Percentiles rank a stretch among this genome's conserved stretches.
Evolutionary conservation across 345 rosid species (phyloP).

Genomic region (Acer saccharum): DNA sequence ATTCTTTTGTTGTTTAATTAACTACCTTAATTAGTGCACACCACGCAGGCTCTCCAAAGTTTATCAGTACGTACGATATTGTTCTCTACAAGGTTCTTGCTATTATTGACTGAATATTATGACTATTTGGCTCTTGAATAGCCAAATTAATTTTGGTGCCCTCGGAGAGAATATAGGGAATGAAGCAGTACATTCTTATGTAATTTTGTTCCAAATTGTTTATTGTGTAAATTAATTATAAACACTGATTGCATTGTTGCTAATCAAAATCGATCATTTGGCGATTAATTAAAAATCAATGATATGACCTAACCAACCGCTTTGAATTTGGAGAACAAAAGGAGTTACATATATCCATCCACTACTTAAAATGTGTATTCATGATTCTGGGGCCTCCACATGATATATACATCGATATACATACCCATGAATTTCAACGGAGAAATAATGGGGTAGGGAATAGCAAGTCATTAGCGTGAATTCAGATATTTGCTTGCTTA

Average conservation of each 20-base stretch:
- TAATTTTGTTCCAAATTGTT: slow-evolving; percentile 11
- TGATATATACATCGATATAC: neutral
- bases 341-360: slow-evolving; percentile 13
- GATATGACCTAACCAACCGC: slow-evolving; percentile 12
- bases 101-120: no score
- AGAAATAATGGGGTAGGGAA: slow-evolving; percentile 17
- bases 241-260: neutral
- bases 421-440: slow-evolving; percentile 19
- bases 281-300: neutral
- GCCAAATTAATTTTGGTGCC: neutral
- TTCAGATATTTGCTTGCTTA: slow-evolving; percentile 1
- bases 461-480: slow-evolving; percentile 2
- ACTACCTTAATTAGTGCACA: neutral
- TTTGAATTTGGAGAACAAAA: slow-evolving; percentile 16
- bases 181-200: neutral
- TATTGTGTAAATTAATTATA: neutral
- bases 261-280: slow-evolving; percentile 5
- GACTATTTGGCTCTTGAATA: neutral
- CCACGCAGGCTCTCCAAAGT: neutral
- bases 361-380: neutral
- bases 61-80: neutral
- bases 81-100: neutral
- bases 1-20: neutral
- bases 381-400: slow-evolving; percentile 8
- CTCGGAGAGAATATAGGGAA: neutral